Conservation (phyloP, 768 basidiomycete genomes). For the Neoboletus magnificus region DNA sequence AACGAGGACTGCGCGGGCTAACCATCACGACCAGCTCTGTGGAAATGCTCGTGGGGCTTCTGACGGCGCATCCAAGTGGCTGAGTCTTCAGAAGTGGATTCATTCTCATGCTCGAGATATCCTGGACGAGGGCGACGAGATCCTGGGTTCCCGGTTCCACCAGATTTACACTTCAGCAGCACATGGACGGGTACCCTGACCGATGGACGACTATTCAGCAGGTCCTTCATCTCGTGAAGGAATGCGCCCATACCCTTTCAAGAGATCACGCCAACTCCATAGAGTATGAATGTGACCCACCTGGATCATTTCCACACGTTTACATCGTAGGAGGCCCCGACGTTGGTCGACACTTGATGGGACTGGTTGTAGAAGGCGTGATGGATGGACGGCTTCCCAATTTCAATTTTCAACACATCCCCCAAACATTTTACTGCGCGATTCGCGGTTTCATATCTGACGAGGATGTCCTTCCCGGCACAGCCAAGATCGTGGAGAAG, state of each 20-base stretch:
- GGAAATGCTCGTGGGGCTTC: not conserved
- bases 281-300: not conserved
- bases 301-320: conserved; percentile 7
- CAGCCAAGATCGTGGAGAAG: conserved; percentile 1
- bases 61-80: conserved; percentile 10
- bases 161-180: too few species aligned
- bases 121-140: too few species aligned
- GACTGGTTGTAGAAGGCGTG: not conserved
- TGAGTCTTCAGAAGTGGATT: too few species aligned
- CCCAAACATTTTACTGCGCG: not conserved
- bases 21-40: not conserved
- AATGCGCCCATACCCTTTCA: not conserved
- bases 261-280: not conserved
- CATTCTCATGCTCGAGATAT: too few species aligned
- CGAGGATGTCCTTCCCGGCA: not conserved
- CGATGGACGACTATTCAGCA: conserved; percentile 25
- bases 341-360: not conserved
- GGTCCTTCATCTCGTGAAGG: too few species aligned
- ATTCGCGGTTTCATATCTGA: conserved; percentile 14
- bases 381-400: conserved; percentile 8
- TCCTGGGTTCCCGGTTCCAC: too few species aligned
- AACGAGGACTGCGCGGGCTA: accelerated
- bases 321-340: not conserved
- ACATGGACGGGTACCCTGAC: too few species aligned
- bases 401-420: conserved; percentile 6